Conservation (phyloP, 495 filamentous ascomycete species). For the Apodospora peruviana region DNA sequence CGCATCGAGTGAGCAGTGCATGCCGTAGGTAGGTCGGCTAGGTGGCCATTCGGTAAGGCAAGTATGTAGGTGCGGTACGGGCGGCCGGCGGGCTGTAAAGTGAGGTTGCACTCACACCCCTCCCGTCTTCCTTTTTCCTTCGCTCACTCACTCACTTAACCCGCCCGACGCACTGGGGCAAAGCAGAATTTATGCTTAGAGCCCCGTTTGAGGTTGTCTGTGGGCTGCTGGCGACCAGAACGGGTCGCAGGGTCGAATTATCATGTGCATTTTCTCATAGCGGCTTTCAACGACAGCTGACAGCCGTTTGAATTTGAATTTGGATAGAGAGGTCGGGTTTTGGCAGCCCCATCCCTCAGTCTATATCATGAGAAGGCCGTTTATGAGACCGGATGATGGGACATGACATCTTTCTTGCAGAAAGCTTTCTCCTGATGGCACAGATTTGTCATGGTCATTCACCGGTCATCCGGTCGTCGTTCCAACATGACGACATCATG, state of each 20-base stretch:
- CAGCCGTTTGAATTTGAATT: not conserved
- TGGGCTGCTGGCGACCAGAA: conserved; percentile 3
- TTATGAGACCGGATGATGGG: not conserved
- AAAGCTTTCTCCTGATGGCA: too few relatives aligned
- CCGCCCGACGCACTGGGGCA: too few relatives aligned
- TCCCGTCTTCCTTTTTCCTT: not conserved
- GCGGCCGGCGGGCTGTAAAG: not conserved
- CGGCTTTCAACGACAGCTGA: not conserved
- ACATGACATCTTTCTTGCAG: too few relatives aligned
- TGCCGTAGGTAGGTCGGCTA: not conserved
- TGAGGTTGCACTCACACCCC: not conserved
- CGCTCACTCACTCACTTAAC: too few relatives aligned
- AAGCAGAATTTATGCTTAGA: too few relatives aligned
- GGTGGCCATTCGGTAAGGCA: not conserved
- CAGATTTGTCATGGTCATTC: too few relatives aligned
- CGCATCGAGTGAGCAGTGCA: not conserved
- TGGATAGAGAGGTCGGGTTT: not conserved
- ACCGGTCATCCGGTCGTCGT: too few relatives aligned
- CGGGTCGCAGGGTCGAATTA: conserved; percentile 19
- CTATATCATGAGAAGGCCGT: not conserved
- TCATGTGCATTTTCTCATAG: conserved; percentile 26
- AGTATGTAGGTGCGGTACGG: not conserved
- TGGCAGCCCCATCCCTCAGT: not conserved
- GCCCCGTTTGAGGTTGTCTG: not conserved
- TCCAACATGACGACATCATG: too few relatives aligned